Conservation (phyloP, 2,329 filamentous ascomycete species). For the Falciphora oryzae region DNA sequence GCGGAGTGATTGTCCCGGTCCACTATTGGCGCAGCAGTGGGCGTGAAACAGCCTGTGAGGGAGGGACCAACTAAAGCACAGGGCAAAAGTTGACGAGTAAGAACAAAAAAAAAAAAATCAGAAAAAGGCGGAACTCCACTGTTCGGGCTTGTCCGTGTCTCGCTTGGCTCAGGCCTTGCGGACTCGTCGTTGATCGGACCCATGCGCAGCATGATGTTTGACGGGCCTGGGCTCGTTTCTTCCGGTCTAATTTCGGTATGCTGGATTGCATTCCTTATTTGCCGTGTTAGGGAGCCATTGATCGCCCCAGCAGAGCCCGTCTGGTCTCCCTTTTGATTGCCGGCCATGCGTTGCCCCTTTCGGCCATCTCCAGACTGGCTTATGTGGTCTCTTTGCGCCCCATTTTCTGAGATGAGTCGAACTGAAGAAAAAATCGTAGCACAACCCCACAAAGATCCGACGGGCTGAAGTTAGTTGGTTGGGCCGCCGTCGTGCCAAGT, state of each 20-base stretch:
- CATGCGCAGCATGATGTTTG: background rate
- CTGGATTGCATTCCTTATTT: background rate
- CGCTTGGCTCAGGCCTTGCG: too few relatives aligned
- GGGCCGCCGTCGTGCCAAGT: background rate
- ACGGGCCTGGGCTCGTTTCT: background rate
- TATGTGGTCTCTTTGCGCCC: background rate
- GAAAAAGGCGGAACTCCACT: background rate
- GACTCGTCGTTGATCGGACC: background rate
- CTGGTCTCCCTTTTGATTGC: background rate
- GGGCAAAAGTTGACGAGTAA: background rate
- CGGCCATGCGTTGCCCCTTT: background rate
- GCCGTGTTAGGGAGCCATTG: background rate
- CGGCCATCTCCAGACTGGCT: too few relatives aligned
- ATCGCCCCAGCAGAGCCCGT: background rate
- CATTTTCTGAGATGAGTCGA: background rate
- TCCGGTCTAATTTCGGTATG: background rate
- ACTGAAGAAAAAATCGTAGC: background rate
- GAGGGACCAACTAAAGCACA: background rate
- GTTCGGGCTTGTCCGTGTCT: background rate
- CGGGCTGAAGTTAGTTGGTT: background rate
- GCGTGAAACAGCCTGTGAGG: background rate
- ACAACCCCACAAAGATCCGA: background rate
- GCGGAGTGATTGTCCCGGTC: background rate
- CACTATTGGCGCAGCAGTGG: background rate
- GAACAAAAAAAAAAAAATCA: background rate